Evolutionary conservation across 2,329 filamentous ascomycete genomes (phyloP).

Genomic region (Fusarium cicatricum): DNA sequence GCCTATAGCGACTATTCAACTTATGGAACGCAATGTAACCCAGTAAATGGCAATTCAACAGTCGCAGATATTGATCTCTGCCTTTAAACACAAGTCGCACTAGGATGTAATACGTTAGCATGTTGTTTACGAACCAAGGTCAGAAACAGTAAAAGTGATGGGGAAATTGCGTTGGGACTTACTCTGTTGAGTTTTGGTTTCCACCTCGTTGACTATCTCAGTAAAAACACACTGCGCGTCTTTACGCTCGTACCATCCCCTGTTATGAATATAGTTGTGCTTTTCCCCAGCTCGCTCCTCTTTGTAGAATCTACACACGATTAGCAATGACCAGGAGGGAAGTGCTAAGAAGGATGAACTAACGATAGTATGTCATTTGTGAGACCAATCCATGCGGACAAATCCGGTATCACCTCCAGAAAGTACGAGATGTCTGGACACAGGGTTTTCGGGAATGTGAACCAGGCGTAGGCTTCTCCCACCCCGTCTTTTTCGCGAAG

Average conservation of each 20-base stretch:
- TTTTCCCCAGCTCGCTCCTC: slow-evolving; percentile 8
- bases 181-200: neutral
- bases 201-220: neutral
- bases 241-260: slow-evolving; percentile 15
- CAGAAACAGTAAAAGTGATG: too few relatives aligned
- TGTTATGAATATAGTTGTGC: slow-evolving; percentile 19
- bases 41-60: neutral
- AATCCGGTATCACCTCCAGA: slow-evolving; percentile 13
- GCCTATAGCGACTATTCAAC: slow-evolving; percentile 1
- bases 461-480: slow-evolving; percentile 18
- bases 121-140: too few relatives aligned
- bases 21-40: slow-evolving; percentile 8
- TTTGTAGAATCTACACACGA: neutral
- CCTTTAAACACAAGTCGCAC: slow-evolving; percentile 2
- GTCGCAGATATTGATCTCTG: neutral
- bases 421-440: slow-evolving; percentile 12
- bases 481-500: slow-evolving; percentile 21
- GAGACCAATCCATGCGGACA: slow-evolving; percentile 6
- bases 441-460: slow-evolving; percentile 3
- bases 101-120: neutral
- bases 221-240: neutral
- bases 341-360: neutral
- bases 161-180: too few relatives aligned
- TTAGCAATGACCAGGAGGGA: neutral
- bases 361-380: slow-evolving; percentile 15